A percentile compares a stretch with the other conserved stretches of the same genome.
Evolutionary conservation across 139 green algal species (phyloP).

Genomic region (Closterium sp.): DNA sequence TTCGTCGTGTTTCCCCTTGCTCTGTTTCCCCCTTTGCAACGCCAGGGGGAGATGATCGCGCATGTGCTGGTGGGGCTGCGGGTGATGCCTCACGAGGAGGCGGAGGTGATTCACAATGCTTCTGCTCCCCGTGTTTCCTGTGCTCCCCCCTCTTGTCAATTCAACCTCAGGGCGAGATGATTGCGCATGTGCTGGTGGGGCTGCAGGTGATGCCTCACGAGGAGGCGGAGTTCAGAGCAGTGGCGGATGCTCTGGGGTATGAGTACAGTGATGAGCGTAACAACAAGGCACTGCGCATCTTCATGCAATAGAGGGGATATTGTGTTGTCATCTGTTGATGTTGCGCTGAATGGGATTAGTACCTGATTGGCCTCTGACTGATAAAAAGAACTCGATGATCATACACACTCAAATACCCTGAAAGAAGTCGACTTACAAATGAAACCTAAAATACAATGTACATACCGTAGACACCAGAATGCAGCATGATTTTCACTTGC

Average conservation of each 20-base stretch:
- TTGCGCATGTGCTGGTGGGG: conserved; percentile 41
- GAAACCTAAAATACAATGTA: no score
- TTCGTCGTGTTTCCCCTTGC: neutral
- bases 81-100: conserved; percentile 27
- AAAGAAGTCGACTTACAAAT: no score
- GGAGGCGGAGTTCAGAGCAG: conserved; percentile 29
- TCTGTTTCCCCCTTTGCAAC: neutral
- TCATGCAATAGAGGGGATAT: conserved; percentile 15
- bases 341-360: no score
- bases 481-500: no score
- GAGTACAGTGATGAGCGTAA: conserved; percentile 40
- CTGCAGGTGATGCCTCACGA: conserved; percentile 40
- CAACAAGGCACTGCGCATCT: conserved; percentile 49
- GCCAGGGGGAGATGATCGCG: conserved; percentile 29
- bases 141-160: neutral
- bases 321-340: no score
- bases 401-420: neutral
- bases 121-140: neutral
- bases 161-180: conserved; percentile 20
- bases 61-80: conserved; percentile 21
- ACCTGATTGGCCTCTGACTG: no score
- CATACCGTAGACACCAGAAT: no score
- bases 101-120: neutral
- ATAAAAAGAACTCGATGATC: no score
- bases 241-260: conserved; percentile 29